Conservation (phyloP, 441 rosid species). For the Omphalea diandra region DNA sequence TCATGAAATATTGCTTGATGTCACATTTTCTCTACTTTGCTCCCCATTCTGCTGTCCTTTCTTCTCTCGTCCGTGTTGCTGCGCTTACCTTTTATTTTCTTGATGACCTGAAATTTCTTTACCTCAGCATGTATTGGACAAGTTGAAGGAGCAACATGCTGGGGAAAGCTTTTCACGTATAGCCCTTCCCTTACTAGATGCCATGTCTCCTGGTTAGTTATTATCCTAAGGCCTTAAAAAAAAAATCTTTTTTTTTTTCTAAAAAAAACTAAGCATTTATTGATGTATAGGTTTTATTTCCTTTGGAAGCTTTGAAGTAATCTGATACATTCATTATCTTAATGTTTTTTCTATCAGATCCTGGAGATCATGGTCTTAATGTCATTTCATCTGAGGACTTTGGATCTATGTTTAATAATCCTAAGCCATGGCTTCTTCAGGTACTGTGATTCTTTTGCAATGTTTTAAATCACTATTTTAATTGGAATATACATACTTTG, state of each 20-base stretch:
- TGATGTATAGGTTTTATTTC: neutral
- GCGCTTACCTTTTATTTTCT: constrained; percentile 16
- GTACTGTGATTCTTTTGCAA: constrained; percentile 32
- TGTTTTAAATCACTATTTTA: neutral
- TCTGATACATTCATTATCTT: constrained; percentile 10
- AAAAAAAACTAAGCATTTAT: neutral
- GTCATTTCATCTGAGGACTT: constrained; percentile 55
- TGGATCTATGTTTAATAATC: constrained; percentile 40
- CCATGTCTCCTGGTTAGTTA: constrained; percentile 59
- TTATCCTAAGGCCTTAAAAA: no score
- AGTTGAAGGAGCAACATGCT: constrained; percentile 44
- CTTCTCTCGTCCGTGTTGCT: constrained; percentile 2
- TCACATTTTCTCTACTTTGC: neutral
- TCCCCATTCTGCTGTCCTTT: constrained; percentile 1
- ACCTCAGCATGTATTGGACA: constrained; percentile 58
- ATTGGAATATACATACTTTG: neutral
- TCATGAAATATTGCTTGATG: neutral
- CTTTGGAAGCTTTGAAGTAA: neutral
- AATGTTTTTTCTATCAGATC: constrained; percentile 44
- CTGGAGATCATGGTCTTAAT: constrained; percentile 48
- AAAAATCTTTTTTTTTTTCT: neutral
- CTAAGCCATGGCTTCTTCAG: constrained; percentile 79
- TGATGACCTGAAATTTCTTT: constrained; percentile 27
- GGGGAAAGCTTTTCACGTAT: constrained; percentile 47
- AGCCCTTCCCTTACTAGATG: constrained; percentile 62